Evolutionary conservation across 768 basidiomycete genomes (phyloP).

Genomic region (Boletellus sp.): DNA sequence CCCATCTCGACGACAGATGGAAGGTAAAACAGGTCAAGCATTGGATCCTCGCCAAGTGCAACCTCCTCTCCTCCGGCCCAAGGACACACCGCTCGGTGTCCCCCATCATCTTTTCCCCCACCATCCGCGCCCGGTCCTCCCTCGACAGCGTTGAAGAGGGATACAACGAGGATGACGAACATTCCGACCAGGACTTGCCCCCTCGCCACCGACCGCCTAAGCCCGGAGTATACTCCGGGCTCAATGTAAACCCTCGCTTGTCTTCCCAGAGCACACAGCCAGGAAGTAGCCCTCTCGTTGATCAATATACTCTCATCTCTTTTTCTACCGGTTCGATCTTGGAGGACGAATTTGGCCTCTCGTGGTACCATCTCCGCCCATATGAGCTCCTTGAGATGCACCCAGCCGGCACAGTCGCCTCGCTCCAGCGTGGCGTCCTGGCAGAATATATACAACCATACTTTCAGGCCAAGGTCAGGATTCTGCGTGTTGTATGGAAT

Average conservation of each 20-base stretch:
- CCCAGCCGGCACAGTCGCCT: constrained; percentile 36
- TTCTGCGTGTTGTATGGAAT: constrained; percentile 44
- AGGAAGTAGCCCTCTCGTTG: constrained; percentile 19
- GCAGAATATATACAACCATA: constrained; percentile 53
- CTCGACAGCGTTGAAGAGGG: constrained; percentile 27
- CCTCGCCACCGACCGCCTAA: constrained; percentile 1
- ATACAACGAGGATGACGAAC: constrained; percentile 33
- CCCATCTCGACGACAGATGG: constrained; percentile 59
- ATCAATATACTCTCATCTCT: constrained; percentile 51
- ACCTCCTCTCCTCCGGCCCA: constrained; percentile 33
- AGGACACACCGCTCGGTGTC: constrained; percentile 47
- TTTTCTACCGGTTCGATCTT: constrained; percentile 69
- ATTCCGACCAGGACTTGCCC: constrained; percentile 25
- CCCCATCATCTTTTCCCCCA: constrained; percentile 63
- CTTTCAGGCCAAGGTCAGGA: constrained; percentile 52
- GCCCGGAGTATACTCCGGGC: constrained; percentile 6
- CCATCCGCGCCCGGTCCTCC: constrained; percentile 11
- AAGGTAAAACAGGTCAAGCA: constrained; percentile 61
- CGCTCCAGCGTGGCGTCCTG: constrained; percentile 39
- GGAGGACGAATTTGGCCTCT: constrained; percentile 56
- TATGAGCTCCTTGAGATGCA: constrained; percentile 74
- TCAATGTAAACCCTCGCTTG: constrained; percentile 6
- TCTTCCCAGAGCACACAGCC: constrained; percentile 10
- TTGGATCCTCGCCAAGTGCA: constrained; percentile 57
- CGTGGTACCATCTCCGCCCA: constrained; percentile 57